Percentiles rank a stretch among this genome's conserved stretches.
phyloP scores from a whole-genome alignment of 2,329 filamentous ascomycete genomes.

The Fusarium sulawesiense region DNA sequence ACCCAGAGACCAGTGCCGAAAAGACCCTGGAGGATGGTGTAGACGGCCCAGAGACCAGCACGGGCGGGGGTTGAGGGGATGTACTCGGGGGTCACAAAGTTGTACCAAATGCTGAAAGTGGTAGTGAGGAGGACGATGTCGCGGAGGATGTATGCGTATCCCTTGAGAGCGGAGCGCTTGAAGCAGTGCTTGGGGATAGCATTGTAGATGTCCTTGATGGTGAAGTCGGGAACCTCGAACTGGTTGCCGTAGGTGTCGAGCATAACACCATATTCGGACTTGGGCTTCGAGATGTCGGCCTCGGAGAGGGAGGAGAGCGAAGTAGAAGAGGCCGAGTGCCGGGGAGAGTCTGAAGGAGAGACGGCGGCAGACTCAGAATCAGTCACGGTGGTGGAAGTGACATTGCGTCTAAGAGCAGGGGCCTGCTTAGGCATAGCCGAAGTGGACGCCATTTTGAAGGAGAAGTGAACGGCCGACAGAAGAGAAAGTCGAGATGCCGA shows the following conservation, averaged over 20 bases:
- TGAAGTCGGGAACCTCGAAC: conserved; percentile 93
- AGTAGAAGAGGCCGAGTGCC: conserved; percentile 80
- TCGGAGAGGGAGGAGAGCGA: conserved; percentile 92
- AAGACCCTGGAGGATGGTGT: conserved; percentile 87
- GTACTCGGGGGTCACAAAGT: conserved; percentile 85
- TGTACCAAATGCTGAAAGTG: conserved; percentile 91
- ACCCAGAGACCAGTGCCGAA: conserved; percentile 97
- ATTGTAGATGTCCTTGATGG: conserved; percentile 96
- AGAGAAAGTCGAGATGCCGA: conserved; percentile 40
- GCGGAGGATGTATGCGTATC: conserved; percentile 85
- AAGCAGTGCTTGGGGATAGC: conserved; percentile 99
- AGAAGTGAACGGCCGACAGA: conserved; percentile 31
- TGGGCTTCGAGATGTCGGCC: conserved; percentile 57
- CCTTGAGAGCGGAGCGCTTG: conserved; percentile 80
- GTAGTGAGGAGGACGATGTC: conserved; percentile 78
- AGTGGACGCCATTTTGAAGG: conserved; percentile 59
- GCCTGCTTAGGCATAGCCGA: conserved; percentile 56
- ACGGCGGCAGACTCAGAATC: conserved; percentile 66
- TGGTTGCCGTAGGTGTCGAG: conserved; percentile 94
- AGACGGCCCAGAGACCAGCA: conserved; percentile 70
- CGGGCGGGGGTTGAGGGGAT: conserved; percentile 77
- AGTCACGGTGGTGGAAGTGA: conserved; percentile 60
- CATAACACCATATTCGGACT: conserved; percentile 69
- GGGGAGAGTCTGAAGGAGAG: conserved; percentile 70
- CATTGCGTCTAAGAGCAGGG: conserved; percentile 61